A percentile compares a stretch with the other conserved stretches of the same genome.
Evolutionary conservation across 768 basidiomycete genomes (phyloP).

Genomic region (Lactifluus piperatus): DNA sequence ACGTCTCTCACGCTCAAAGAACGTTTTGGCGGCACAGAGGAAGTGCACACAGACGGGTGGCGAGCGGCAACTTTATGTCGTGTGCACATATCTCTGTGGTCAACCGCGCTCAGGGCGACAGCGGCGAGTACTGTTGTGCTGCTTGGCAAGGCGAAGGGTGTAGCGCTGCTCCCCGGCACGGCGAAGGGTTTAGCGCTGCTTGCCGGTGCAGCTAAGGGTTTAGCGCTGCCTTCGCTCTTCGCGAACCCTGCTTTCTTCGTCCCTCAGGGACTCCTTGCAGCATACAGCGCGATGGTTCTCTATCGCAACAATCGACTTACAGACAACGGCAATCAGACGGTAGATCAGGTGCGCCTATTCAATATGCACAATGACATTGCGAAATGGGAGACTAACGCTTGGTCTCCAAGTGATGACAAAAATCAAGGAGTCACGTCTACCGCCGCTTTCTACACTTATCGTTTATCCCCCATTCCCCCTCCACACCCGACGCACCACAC

Average conservation of each 20-base stretch:
- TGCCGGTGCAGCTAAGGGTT: too few species aligned
- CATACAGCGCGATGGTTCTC: conserved; percentile 5
- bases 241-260: conserved; percentile 9
- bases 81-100: conserved; percentile 16
- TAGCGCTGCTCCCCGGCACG: conserved; percentile 1
- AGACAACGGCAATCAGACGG: background rate
- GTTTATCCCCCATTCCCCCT: too few species aligned
- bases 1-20: conserved; percentile 7
- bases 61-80: conserved; percentile 17
- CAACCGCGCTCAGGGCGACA: too few species aligned
- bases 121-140: too few species aligned
- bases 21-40: conserved; percentile 8
- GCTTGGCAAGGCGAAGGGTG: too few species aligned
- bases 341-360: conserved; percentile 11
- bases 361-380: background rate
- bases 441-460: too few species aligned
- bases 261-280: conserved; percentile 11
- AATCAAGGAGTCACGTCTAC: too few species aligned
- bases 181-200: conserved; percentile 8
- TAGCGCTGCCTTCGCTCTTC: conserved; percentile 9
- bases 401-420: background rate
- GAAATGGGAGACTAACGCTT: background rate
- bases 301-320: conserved; percentile 11
- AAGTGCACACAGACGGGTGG: background rate
- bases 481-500: too few species aligned